Evolutionary conservation across 2,329 filamentous ascomycete genomes (phyloP).

Genomic region (Setomelanomma holmii): DNA sequence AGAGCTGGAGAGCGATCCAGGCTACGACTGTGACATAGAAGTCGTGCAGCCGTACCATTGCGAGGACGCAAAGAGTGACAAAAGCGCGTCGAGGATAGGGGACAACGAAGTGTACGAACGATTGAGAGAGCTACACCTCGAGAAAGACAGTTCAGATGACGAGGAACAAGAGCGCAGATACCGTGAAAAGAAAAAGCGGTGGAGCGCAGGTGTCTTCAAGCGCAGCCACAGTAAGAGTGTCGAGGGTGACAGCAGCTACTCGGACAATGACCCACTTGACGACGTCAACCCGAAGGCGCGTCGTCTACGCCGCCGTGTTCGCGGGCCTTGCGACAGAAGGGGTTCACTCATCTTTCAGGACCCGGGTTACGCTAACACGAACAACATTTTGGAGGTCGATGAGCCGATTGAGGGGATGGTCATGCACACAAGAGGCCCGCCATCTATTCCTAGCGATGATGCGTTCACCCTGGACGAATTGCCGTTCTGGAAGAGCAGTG

Average conservation of each 20-base stretch:
- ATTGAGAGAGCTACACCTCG: slow-evolving; percentile 46
- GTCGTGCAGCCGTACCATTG: slow-evolving; percentile 54
- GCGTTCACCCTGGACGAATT: slow-evolving; percentile 48
- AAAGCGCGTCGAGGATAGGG: slow-evolving; percentile 20
- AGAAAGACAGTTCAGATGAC: slow-evolving; percentile 42
- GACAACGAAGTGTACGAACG: slow-evolving; percentile 42
- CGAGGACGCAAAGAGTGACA: slow-evolving; percentile 52
- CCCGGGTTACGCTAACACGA: slow-evolving; percentile 45
- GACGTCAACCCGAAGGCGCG: slow-evolving; percentile 49
- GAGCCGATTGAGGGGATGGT: slow-evolving; percentile 44
- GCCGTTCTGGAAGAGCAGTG: slow-evolving; percentile 45
- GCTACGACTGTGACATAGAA: slow-evolving; percentile 52
- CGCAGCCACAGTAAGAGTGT: slow-evolving; percentile 55
- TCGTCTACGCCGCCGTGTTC: slow-evolving; percentile 52
- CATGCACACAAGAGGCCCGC: slow-evolving; percentile 40
- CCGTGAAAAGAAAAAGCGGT: slow-evolving; percentile 49
- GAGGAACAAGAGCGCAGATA: slow-evolving; percentile 40
- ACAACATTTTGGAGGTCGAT: slow-evolving; percentile 47
- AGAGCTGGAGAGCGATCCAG: slow-evolving; percentile 50
- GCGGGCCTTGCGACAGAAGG: slow-evolving; percentile 45
- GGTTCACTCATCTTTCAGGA: slow-evolving; percentile 50
- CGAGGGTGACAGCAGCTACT: slow-evolving; percentile 53
- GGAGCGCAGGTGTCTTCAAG: slow-evolving; percentile 54
- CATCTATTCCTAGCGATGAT: slow-evolving; percentile 49
- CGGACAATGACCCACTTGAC: slow-evolving; percentile 51